Evolutionary conservation across 305 asterid species (phyloP).

Genomic region (Fraxinus platypoda): DNA sequence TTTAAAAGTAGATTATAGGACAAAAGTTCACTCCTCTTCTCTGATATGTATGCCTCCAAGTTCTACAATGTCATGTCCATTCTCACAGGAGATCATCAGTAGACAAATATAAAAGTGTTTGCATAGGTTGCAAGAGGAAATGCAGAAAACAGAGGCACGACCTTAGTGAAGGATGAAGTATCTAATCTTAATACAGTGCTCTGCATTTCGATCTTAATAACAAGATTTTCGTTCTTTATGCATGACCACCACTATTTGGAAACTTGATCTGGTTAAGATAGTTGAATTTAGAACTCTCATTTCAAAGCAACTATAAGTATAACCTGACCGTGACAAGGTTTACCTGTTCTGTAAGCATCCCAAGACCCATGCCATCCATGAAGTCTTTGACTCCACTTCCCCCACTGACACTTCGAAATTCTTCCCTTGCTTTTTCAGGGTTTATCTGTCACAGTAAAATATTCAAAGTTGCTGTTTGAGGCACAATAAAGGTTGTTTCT

Average conservation of each 20-base stretch:
- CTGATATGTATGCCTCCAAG: neutral
- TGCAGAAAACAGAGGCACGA: neutral
- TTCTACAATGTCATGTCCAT: neutral
- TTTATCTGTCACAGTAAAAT: constrained; percentile 62
- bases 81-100: neutral
- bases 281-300: neutral
- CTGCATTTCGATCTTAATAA: neutral
- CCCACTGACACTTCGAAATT: constrained; percentile 69
- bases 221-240: neutral
- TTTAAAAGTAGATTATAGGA: neutral
- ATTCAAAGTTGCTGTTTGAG: constrained; percentile 26
- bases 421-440: constrained; percentile 95
- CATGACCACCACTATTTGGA: neutral
- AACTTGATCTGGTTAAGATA: neutral
- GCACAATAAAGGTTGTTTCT: constrained; percentile 2
- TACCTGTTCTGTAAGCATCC: constrained; percentile 93
- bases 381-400: constrained; percentile 92
- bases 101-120: neutral
- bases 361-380: constrained; percentile 99
- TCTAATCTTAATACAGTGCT: neutral
- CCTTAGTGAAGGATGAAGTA: neutral
- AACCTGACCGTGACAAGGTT: constrained; percentile 7
- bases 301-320: neutral
- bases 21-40: neutral
- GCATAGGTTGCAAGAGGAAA: neutral